phyloP scores from a whole-genome alignment of 192 early-diverging fungal genomes.

The Backusella australiensis region DNA sequence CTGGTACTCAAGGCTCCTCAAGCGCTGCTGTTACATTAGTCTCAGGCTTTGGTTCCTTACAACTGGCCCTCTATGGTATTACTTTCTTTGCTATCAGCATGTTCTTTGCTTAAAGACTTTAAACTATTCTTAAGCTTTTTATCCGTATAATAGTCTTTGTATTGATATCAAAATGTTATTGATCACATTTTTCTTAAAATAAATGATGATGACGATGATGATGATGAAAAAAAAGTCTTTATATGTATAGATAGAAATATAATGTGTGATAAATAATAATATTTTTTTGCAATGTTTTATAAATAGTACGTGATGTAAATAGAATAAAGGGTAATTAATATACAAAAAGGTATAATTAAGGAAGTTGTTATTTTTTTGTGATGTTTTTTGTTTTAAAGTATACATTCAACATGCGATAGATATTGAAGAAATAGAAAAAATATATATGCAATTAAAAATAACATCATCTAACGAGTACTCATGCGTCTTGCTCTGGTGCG shows the following conservation, averaged over 20 bases:
- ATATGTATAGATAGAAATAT: not conserved
- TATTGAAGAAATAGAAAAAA: not conserved
- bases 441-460: not conserved
- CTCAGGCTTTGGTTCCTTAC: not conserved
- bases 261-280: conserved; percentile 1
- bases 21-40: not conserved
- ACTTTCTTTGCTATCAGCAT: not conserved
- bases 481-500: conserved; percentile 15
- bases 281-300: conserved; percentile 4
- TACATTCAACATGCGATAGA: not conserved
- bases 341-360: not conserved
- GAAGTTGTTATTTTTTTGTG: not conserved
- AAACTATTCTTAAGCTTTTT: not conserved
- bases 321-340: not conserved
- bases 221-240: not conserved
- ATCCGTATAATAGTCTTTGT: not conserved
- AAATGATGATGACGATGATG: not conserved
- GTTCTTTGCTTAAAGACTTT: not conserved
- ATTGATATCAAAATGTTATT: not conserved
- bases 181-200: not conserved
- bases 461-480: conserved; percentile 6
- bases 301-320: not conserved
- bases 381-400: not conserved
- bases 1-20: not conserved
- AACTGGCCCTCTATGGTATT: not conserved